Conservation (phyloP, 1,284 basidiomycete species). For the Xerocomus amazonicus region DNA sequence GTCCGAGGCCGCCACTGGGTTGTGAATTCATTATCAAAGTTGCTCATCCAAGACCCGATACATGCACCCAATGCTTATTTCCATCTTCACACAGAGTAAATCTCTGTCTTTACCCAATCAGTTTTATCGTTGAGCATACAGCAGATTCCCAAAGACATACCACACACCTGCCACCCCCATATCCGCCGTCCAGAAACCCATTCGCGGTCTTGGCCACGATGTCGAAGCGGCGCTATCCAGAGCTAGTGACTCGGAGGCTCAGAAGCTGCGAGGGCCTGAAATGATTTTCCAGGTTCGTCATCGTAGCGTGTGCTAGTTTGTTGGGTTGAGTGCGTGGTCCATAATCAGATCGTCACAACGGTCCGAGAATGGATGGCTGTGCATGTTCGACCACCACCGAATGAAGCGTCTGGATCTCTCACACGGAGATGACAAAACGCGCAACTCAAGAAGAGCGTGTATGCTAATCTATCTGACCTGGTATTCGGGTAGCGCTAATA, state of each 20-base stretch:
- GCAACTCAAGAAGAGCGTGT: constrained; percentile 64
- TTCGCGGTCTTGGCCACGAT: constrained; percentile 51
- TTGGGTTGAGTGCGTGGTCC: constrained; percentile 1
- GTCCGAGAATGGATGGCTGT: constrained; percentile 67
- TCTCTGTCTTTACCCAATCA: constrained; percentile 16
- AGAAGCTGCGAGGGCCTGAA: constrained; percentile 58
- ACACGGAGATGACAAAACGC: constrained; percentile 71
- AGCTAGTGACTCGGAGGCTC: constrained; percentile 58
- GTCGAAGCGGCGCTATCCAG: constrained; percentile 53
- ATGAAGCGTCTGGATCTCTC: constrained; percentile 62
- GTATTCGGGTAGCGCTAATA: constrained; percentile 3
- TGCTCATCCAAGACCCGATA: constrained; percentile 51
- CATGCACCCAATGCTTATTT: constrained; percentile 57
- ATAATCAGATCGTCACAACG: constrained; percentile 55
- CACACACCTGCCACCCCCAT: constrained; percentile 62
- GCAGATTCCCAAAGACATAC: constrained; percentile 75
- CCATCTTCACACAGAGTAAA: constrained; percentile 64
- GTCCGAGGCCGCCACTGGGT: constrained; percentile 56
- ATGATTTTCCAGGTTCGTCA: constrained; percentile 66
- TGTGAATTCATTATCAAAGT: constrained; percentile 72
- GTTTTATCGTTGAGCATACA: constrained; percentile 1
- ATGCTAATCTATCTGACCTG: constrained; percentile 11
- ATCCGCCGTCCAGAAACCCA: constrained; percentile 64
- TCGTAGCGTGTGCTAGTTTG: not conserved
- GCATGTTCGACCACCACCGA: constrained; percentile 56